Base-by-base conservation (phyloP, 2,329 filamentous ascomycete genomes). In the Colletotrichum coccodes region DNA sequence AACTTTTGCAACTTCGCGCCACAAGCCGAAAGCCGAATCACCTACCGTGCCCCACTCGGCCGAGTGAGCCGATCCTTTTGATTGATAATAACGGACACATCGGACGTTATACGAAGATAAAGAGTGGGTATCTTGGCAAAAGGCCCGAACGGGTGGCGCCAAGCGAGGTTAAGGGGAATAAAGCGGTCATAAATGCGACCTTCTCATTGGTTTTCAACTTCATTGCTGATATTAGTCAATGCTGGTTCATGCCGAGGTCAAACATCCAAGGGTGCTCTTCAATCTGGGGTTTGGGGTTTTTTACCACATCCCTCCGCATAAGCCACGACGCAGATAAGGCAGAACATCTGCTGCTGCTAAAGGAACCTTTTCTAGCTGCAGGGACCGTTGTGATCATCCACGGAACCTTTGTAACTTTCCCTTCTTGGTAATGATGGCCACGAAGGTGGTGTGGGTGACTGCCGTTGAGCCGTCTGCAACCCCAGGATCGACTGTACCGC, bases 141-240 rank as follows among this genome's bases (percentile, higher is more conserved):
- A 65, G 65, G 65, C 28, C 65, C 65, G 65, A 68, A 65, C 60
- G 49, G 61, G 65, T 68, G 65, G 61, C 65, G 61, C 61, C 65
- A 56, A 60, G 61, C 65, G 56, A 56, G 65, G 54, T 65, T 40
- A 56, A 60, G 40, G 65, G 61, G 40, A 65, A 68, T 68, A 68
- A 65, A 42, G 49, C 65, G 61, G 65, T 21, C 34, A 21, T 65
- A n/a, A 64, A 21, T 53, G 3, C 6, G 11, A 21, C 16, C 1
- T 11, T 40, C 21, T 28, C 14, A 62, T 67, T 68, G 64, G 59
- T 21, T 26, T 26, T 30, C 8, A 21, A 26, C 32, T 14, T 6
- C n/a, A 30, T 18, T 18, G 8, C 12, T 11, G 36, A 59, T 32
- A 57, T 64, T 58, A 53, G 64, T 68, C 49, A 54, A 68, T 65